phyloP scores from a whole-genome alignment of 306 rosid species.

The Fragaria vesca region DNA sequence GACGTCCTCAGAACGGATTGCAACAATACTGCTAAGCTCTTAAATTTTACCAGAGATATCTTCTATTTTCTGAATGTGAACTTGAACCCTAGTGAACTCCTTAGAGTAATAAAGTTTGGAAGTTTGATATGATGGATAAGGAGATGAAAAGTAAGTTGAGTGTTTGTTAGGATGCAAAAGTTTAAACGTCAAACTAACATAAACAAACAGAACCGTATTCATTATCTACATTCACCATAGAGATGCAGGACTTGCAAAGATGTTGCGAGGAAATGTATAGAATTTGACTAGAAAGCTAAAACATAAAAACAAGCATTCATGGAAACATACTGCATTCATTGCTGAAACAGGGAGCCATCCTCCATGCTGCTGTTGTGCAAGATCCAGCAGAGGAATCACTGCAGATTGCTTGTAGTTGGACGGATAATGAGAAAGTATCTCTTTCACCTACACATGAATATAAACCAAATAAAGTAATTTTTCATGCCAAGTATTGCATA shows the following conservation, averaged over 20 bases:
- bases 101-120: not conserved
- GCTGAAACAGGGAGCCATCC: conserved; percentile 99
- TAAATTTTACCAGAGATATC: not conserved
- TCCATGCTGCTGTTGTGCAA: conserved; percentile 99
- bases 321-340: conserved; percentile 83
- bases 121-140: not conserved
- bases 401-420: conserved; percentile 99
- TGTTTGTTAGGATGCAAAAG: not conserved
- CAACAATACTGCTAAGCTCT: not conserved
- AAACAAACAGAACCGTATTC: not conserved
- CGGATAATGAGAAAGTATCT: conserved; percentile 92
- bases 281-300: not conserved
- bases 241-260: not conserved
- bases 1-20: not conserved
- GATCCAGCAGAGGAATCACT: conserved; percentile 92
- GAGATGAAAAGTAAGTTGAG: not conserved
- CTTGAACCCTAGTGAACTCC: not conserved
- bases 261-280: not conserved
- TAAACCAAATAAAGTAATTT: not conserved
- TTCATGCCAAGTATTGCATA: not conserved
- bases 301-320: not conserved
- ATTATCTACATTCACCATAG: not conserved
- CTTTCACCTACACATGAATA: conserved; percentile 57
- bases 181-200: not conserved
- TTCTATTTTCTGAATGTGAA: not conserved